Conservation (phyloP, 352 stramenopile species). For the Pythium biforme region DNA sequence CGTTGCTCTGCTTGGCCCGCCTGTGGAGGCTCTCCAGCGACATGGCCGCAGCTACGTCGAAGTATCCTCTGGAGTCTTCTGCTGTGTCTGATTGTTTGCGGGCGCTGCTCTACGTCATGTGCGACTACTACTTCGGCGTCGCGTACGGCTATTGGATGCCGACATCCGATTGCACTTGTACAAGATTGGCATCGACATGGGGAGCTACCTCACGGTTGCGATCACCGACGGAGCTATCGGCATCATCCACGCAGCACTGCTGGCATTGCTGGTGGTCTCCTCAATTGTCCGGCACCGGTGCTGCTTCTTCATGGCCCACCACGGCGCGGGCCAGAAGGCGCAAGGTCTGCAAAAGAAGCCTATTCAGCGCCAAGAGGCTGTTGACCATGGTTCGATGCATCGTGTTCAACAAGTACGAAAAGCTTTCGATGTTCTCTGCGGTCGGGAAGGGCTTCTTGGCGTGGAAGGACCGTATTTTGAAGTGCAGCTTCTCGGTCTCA, state of each 20-base stretch:
- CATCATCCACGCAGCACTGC: neutral
- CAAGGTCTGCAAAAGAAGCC: neutral
- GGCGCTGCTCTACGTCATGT: neutral
- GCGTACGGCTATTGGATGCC: constrained; percentile 2
- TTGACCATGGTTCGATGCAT: neutral
- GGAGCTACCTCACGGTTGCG: neutral
- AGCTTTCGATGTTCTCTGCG: neutral
- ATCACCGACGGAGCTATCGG: neutral
- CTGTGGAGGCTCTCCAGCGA: neutral
- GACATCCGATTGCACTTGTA: neutral
- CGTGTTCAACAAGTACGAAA: neutral
- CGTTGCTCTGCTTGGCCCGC: neutral
- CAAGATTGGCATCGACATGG: neutral
- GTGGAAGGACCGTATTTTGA: constrained; percentile 22
- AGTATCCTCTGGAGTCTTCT: neutral
- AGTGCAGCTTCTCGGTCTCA: neutral
- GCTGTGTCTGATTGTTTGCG: neutral
- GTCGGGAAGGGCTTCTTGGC: constrained; percentile 4
- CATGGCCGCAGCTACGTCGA: neutral
- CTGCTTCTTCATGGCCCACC: neutral
- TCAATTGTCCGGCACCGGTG: neutral
- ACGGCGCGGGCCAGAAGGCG: neutral
- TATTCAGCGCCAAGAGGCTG: neutral
- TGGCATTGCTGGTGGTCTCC: neutral
- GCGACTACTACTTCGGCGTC: neutral